These are phyloP conservation scores for Bipolaris cookei DNA, from an alignment of 2,329 filamentous ascomycete species.

Conservation along the genomic window DNA sequence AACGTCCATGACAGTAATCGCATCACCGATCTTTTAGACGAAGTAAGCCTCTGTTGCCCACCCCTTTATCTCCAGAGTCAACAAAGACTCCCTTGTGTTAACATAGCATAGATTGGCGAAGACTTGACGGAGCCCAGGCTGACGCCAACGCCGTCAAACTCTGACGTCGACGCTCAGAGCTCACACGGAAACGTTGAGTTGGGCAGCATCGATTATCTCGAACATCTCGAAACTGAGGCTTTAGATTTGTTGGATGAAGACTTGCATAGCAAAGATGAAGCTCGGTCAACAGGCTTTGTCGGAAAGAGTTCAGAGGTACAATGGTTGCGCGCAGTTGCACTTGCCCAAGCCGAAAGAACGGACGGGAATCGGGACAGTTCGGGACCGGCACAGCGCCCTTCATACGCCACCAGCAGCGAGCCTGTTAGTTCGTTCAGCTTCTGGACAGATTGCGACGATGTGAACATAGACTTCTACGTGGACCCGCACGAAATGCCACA, in stretches of 20 bases:
- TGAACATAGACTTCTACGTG: slow-evolving; percentile 34
- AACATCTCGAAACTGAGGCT: slow-evolving; percentile 26
- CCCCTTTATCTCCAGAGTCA: background rate
- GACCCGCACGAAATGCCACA: slow-evolving; percentile 44
- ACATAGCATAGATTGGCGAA: slow-evolving; percentile 33
- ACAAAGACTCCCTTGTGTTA: slow-evolving; percentile 3
- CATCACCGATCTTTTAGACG: slow-evolving; percentile 34
- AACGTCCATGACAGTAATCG: slow-evolving; percentile 29
- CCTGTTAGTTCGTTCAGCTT: slow-evolving; percentile 42
- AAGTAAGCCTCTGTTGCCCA: slow-evolving; percentile 15
- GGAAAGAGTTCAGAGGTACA: slow-evolving; percentile 43
- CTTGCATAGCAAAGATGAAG: slow-evolving; percentile 31
- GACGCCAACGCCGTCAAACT: slow-evolving; percentile 19
- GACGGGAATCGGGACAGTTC: slow-evolving; percentile 15
- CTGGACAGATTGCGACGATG: slow-evolving; percentile 42
- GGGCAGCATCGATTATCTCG: slow-evolving; percentile 12
- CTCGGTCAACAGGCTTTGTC: slow-evolving; percentile 44
- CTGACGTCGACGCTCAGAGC: slow-evolving; percentile 29
- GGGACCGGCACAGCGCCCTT: slow-evolving; percentile 12
- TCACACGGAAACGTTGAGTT: slow-evolving; percentile 16
- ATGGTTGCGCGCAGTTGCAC: slow-evolving; percentile 37
- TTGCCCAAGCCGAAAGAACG: slow-evolving; percentile 29
- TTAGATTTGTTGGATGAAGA: slow-evolving; percentile 40
- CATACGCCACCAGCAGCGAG: slow-evolving; percentile 23
- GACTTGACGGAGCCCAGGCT: slow-evolving; percentile 32